Evolutionary conservation across 75 land plant genomes (phyloP), one percentile per base, ranked within the genome.

Genomic region (Sequoia sempervirens): DNA sequence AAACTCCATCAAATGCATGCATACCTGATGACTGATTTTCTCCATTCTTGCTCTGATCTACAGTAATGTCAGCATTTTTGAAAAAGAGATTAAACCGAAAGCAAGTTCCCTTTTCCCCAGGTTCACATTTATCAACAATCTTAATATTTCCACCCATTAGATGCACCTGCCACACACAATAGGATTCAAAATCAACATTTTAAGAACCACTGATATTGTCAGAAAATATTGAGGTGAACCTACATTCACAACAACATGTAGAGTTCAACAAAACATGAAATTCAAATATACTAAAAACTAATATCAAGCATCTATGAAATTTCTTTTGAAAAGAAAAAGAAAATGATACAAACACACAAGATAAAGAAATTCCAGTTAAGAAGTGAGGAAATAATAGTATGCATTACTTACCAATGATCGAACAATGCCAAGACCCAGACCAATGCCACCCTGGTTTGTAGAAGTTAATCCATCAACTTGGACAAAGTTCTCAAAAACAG

Each of bases 341-440:
- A 34, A 34, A 34, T 34, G 40, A 40, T 36, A 75, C 6, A 23
- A 37, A 75, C 74, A 70, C 74, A 46, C 47, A 28, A 8, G 36
- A 34, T 13, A 12, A 70, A 70, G 15, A 70, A 68, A 6, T 30
- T 68, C 11, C 34, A 68, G 7, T 36, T 15, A 72, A 2, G 32
- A 70, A 70, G 3, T 32, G 37, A 32, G 2, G 90, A 86, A 47
- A 37, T 30, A 38, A 17, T 18, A 75, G 41, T 38, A 15, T 17
- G 23, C 78, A 18, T 38, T 75, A 86, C 95, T 86, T 34, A 34
- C 36, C 36, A 34, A 34, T 34, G 36, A 34, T 34, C 36, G 36
- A 34, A 34, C 36, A 34, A 34, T 34, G 36, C 36, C 36, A 34
- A 34, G 36, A 34, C 36, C 36, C 36, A 34, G 36, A 34, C 36